Conservation (phyloP, 208 protist genomes). For the Leishmania tropica region DNA sequence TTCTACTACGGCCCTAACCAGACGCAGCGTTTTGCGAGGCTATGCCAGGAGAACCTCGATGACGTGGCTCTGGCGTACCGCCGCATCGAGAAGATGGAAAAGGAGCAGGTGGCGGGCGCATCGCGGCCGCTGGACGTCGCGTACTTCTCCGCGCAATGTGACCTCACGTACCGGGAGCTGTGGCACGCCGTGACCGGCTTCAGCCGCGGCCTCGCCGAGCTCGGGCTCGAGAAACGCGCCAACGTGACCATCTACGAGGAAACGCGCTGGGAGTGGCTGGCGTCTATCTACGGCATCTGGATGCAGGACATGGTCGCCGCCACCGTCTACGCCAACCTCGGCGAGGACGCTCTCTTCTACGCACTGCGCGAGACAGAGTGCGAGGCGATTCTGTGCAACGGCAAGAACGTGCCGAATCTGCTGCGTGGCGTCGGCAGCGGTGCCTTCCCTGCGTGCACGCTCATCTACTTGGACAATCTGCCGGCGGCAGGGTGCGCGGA, state of each 20-base stretch:
- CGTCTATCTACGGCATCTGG: constrained; percentile 71
- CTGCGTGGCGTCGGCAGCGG: constrained; percentile 37
- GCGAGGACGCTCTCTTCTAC: constrained; percentile 68
- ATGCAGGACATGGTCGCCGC: constrained; percentile 57
- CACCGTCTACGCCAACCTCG: constrained; percentile 89
- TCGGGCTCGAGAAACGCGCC: constrained; percentile 37
- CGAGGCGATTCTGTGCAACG: constrained; percentile 67
- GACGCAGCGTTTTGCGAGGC: constrained; percentile 24
- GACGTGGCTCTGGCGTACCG: constrained; percentile 48
- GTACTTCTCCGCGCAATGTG: constrained; percentile 39
- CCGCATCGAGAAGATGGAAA: constrained; percentile 32
- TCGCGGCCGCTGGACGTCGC: constrained; percentile 39
- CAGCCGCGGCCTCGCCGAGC: constrained; percentile 53
- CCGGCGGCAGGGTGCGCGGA: constrained; percentile 18
- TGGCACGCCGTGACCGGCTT: constrained; percentile 46
- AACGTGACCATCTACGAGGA: constrained; percentile 81
- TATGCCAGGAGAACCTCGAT: constrained; percentile 28
- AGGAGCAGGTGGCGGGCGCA: constrained; percentile 20
- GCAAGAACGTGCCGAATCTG: constrained; percentile 51
- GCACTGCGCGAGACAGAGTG: constrained; percentile 66
- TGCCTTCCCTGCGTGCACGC: constrained; percentile 36
- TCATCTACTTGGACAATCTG: constrained; percentile 69
- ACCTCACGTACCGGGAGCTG: constrained; percentile 46
- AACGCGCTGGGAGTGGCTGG: constrained; percentile 86
- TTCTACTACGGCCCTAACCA: constrained; percentile 31